Percentiles rank a stretch among this genome's conserved stretches.
phyloP scores from a whole-genome alignment of 2,329 filamentous ascomycete species.

The Neofusicoccum laricinum region DNA sequence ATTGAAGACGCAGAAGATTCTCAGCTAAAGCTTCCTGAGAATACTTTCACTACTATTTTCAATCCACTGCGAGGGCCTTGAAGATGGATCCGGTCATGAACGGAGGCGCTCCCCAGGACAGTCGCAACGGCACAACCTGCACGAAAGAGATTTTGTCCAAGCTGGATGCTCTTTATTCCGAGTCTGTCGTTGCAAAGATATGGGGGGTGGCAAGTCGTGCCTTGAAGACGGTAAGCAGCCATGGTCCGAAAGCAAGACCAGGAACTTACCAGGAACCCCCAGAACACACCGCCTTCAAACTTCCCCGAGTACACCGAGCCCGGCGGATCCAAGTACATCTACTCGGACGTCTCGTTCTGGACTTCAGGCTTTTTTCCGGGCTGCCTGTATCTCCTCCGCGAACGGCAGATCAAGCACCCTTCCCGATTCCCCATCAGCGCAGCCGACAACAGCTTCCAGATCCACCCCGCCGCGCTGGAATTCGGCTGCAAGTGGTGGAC shows the following conservation, averaged over 20 bases:
- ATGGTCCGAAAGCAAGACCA: fast-evolving
- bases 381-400: conserved; percentile 41
- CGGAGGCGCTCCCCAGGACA: no score
- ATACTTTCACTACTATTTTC: no score
- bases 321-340: conserved; percentile 37
- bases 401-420: conserved; percentile 31
- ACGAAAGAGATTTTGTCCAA: not conserved
- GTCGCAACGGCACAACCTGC: not conserved
- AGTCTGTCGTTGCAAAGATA: conserved; percentile 21
- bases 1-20: no score
- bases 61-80: no score
- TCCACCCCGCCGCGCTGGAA: not conserved
- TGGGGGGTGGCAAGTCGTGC: conserved; percentile 23
- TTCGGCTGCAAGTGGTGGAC: conserved; percentile 45
- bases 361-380: conserved; percentile 51
- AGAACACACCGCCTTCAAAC: conserved; percentile 18
- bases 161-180: conserved; percentile 20
- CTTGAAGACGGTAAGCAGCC: not conserved
- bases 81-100: no score
- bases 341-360: conserved; percentile 45
- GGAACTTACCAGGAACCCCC: not conserved
- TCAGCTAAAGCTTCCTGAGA: no score
- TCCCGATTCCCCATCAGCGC: conserved; percentile 18
- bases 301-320: conserved; percentile 42
- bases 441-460: not conserved